Conservation (phyloP, 495 filamentous ascomycete genomes). For the Penicillium verhagenii region DNA sequence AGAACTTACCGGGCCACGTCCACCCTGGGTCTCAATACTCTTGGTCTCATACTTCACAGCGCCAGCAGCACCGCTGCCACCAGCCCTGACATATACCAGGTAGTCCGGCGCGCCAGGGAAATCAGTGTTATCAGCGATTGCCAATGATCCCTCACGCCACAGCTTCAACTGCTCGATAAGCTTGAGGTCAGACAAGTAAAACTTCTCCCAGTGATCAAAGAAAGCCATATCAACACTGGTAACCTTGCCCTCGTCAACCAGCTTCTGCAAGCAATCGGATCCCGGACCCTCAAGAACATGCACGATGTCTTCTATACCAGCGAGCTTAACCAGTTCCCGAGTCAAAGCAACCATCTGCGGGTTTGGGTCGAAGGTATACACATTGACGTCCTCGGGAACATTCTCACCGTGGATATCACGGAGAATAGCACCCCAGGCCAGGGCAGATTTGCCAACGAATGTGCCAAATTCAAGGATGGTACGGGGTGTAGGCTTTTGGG, state of each 20-base stretch:
- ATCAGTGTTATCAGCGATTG: conserved; percentile 20
- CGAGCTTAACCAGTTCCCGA: conserved; percentile 25
- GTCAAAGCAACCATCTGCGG: conserved; percentile 22
- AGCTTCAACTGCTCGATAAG: conserved; percentile 27
- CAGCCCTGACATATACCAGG: conserved; percentile 28
- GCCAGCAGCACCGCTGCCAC: conserved; percentile 15
- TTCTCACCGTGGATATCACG: conserved; percentile 22
- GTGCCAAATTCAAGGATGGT: conserved; percentile 35
- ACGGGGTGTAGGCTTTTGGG: conserved; percentile 19
- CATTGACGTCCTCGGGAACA: conserved; percentile 12
- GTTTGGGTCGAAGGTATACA: conserved; percentile 36
- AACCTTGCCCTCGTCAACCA: conserved; percentile 23
- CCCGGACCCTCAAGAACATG: conserved; percentile 31
- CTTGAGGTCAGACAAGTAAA: conserved; percentile 32
- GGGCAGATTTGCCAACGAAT: conserved; percentile 32
- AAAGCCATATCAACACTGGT: conserved; percentile 32
- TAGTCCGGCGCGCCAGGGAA: conserved; percentile 28
- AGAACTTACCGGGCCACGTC: conserved; percentile 15
- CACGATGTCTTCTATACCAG: conserved; percentile 26
- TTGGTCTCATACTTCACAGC: conserved; percentile 23
- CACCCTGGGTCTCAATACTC: conserved; percentile 11
- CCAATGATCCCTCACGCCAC: conserved; percentile 20
- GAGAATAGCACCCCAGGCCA: conserved; percentile 32
- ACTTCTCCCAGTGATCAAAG: conserved; percentile 35
- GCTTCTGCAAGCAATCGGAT: conserved; percentile 22